Evolutionary conservation across 805 yeast species (phyloP).

Genomic region (Wickerhamomyces bovis): DNA sequence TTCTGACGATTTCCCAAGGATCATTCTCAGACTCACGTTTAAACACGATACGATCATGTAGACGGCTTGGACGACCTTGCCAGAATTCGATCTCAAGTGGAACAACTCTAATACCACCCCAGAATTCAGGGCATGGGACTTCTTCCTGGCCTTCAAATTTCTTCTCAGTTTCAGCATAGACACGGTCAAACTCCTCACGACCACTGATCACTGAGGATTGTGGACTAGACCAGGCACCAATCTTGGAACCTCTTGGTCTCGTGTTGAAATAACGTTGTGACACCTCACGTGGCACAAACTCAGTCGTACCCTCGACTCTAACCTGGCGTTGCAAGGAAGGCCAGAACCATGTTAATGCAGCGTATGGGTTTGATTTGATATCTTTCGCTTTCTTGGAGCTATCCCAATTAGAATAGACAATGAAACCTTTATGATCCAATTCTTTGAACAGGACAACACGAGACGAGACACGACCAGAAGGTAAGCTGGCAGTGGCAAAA

Average conservation of each 20-base stretch:
- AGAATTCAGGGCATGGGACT: constrained; percentile 85
- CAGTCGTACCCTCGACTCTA: constrained; percentile 82
- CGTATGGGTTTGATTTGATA: constrained; percentile 64
- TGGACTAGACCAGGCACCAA: constrained; percentile 97
- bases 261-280: constrained; percentile 74
- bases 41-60: constrained; percentile 84
- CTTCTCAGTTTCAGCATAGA: constrained; percentile 41
- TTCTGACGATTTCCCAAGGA: constrained; percentile 60
- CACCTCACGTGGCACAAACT: constrained; percentile 65
- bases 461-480: constrained; percentile 85
- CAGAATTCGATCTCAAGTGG: constrained; percentile 94
- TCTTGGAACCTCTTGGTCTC: constrained; percentile 86
- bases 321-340: constrained; percentile 86
- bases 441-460: constrained; percentile 86
- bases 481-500: constrained; percentile 83
- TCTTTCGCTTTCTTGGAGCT: constrained; percentile 78
- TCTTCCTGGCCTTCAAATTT: constrained; percentile 56
- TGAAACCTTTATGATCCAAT: constrained; percentile 76
- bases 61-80: constrained; percentile 90
- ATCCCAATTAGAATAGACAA: constrained; percentile 89
- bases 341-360: constrained; percentile 90
- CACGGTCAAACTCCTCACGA: constrained; percentile 58
- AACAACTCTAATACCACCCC: constrained; percentile 91
- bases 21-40: constrained; percentile 46
- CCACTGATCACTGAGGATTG: constrained; percentile 59